These are phyloP conservation scores for Arachnomyces sp. DNA, from an alignment of 2,329 filamentous ascomycete genomes.

Conservation along the genomic window DNA sequence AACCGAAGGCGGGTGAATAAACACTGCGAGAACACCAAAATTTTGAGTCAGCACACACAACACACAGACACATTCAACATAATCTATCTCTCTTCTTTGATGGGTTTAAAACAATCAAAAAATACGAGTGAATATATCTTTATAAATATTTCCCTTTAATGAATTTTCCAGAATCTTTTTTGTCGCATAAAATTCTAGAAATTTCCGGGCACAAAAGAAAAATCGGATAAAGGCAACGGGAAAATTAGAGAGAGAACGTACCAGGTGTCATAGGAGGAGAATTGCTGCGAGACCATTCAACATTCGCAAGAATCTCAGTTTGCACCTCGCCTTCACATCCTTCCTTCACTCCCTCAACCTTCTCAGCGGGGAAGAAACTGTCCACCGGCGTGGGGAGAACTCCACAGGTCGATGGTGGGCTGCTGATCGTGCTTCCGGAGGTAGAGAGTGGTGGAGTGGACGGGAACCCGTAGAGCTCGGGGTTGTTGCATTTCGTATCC, in stretches of 20 bases:
- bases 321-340: conserved; percentile 62
- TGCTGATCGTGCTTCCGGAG: conserved; percentile 76
- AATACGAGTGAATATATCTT: no score
- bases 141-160: conserved; percentile 5
- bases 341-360: conserved; percentile 61
- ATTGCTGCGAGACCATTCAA: conserved; percentile 68
- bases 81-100: conserved; percentile 10
- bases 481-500: conserved; percentile 64
- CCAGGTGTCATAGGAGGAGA: conserved; percentile 87
- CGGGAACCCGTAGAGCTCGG: conserved; percentile 63
- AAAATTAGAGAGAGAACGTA: conserved; percentile 52
- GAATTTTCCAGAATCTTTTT: conserved; percentile 6
- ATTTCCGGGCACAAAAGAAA: conserved; percentile 2
- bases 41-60: conserved; percentile 5
- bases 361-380: conserved; percentile 67
- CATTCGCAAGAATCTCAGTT: conserved; percentile 62
- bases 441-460: conserved; percentile 82
- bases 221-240: conserved; percentile 4
- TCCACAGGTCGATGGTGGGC: conserved; percentile 68
- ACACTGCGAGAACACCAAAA: conserved; percentile 42
- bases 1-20: conserved; percentile 60
- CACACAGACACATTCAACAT: conserved; percentile 1
- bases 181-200: neutral
- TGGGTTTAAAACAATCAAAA: no score
- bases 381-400: conserved; percentile 76